Percentiles rank a stretch among this genome's conserved stretches.
Conservation (phyloP, 1,284 basidiomycete genomes). For the Cutaneotrichosporon arboriforme region DNA sequence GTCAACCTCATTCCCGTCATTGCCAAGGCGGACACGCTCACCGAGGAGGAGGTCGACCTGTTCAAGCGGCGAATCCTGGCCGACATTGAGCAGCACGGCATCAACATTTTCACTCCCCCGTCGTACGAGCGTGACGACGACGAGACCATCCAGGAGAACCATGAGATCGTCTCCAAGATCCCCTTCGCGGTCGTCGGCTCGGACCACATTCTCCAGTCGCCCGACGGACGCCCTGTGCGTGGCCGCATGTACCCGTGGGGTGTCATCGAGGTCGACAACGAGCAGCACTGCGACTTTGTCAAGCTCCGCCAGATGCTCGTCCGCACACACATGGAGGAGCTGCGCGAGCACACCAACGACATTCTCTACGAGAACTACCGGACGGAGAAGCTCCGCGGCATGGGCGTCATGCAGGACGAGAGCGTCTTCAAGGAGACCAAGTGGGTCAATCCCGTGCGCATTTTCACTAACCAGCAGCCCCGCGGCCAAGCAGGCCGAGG, state of each 20-base stretch:
- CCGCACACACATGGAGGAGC: conserved; percentile 95
- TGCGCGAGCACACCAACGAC: conserved; percentile 89
- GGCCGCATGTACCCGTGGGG: conserved; percentile 95
- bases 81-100: conserved; percentile 87
- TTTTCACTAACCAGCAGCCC: conserved; percentile 56
- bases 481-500: conserved; percentile 88
- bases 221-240: conserved; percentile 82
- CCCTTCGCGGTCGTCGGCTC: conserved; percentile 96
- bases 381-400: conserved; percentile 84
- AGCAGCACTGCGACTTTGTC: conserved; percentile 96
- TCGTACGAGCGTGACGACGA: conserved; percentile 95
- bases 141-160: conserved; percentile 88
- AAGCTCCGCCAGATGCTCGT: conserved; percentile 98
- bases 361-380: conserved; percentile 94
- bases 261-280: conserved; percentile 95
- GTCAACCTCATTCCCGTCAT: conserved; percentile 97
- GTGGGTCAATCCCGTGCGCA: conserved; percentile 54
- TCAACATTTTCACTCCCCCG: conserved; percentile 92
- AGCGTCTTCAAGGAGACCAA: conserved; percentile 98
- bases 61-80: conserved; percentile 89
- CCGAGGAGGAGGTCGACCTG: conserved; percentile 82
- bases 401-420: conserved; percentile 94
- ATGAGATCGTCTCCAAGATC: conserved; percentile 94
- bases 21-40: conserved; percentile 92
- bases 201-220: conserved; percentile 68